phyloP scores from a whole-genome alignment of 192 early-diverging fungal species.

The Haplosporangium gracile region DNA sequence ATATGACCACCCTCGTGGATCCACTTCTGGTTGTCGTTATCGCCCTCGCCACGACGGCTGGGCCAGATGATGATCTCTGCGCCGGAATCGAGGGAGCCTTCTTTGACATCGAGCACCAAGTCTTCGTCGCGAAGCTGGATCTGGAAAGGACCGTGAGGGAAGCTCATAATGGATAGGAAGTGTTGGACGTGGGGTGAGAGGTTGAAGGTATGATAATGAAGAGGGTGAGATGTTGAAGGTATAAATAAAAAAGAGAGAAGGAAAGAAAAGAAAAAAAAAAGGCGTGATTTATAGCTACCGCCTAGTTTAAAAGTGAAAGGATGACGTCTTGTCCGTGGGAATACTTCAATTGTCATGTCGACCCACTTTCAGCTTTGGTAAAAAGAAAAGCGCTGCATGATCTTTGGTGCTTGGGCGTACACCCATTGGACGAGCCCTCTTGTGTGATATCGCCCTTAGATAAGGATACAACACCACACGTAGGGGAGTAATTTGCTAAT shows the following conservation, averaged over 20 bases:
- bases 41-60: background rate
- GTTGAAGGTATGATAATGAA: background rate
- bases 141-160: constrained; percentile 10
- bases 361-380: background rate
- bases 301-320: background rate
- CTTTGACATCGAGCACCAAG: constrained; percentile 17
- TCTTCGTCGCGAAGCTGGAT: constrained; percentile 21
- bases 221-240: background rate
- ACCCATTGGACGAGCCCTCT: background rate
- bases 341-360: background rate
- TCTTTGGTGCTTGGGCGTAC: background rate
- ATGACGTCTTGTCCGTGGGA: background rate
- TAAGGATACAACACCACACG: background rate
- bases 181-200: constrained; percentile 12
- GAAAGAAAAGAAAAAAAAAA: background rate
- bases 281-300: background rate
- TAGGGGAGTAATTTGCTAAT: background rate
- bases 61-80: constrained; percentile 14
- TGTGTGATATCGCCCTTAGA: background rate
- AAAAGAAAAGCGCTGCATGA: background rate
- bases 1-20: constrained; percentile 13
- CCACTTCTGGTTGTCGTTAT: constrained; percentile 26
- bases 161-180: constrained; percentile 3
- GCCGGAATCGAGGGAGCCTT: background rate
- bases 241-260: background rate